Evolutionary conservation across 164 flowering plant genomes (phyloP), one percentile per base, ranked within the genome.

Genomic region (Vitis rotundifolia): DNA sequence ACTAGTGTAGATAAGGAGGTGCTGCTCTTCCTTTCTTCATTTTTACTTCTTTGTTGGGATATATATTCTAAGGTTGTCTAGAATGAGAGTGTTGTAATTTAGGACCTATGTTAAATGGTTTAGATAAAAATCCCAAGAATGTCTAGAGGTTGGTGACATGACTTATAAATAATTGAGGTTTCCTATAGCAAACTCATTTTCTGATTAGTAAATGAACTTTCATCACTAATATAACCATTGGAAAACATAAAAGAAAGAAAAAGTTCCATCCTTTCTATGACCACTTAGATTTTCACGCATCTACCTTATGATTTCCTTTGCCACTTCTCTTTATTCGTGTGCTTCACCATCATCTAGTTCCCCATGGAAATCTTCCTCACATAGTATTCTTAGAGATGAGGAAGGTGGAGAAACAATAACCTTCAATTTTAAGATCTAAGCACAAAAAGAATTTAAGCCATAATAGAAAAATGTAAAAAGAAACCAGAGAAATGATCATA

Each of bases 211-310:
- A 84, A 88, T 29, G 97, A 91, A 78, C 94, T 92, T 56, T 87
- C 92, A 81, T 91, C 96, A 56, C 94, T 94, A 53, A 79, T 79
- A 71, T 95, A 91, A 56, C 92, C 97, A 86, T 87, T 93, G 49
- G 94, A 93, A 61, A 86, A 83, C 53, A 85, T 84, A 47, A 97
- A 90, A 74, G 98, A 89, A 59, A 78, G 62, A 63, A 87, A 22
- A 75, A 50, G 87, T 84, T 59, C 89, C 92, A 68, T 90, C 90
- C 75, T 87, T 84, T 9, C 70, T 75, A 49, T 85, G 88, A 61
- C 84, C 80, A 67, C 79, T 75, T 19, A 86, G 63, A 77, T 71
- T 88, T 75, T 85, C 89, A 68, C 78, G 84, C 87, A 89, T 87
- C 76, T 85, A 80, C 63, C 70, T 74, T 2, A 90, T 87, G 49